Base-by-base conservation (phyloP, 768 basidiomycete species). In the Agaricus sinodeliciosus region DNA sequence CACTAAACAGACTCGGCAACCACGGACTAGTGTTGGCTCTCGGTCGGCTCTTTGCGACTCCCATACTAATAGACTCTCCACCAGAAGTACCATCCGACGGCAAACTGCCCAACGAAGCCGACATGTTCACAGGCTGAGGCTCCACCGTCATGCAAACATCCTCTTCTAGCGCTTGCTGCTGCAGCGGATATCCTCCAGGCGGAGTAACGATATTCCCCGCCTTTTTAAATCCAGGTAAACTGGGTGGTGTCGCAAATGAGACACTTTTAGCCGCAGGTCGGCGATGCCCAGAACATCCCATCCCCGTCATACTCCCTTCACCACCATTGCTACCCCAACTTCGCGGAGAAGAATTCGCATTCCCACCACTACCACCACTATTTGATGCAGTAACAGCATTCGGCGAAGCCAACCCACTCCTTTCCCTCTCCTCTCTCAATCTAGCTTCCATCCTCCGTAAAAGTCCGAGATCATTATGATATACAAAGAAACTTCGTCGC, bases 401-500 rank as follows among this genome's bases (percentile, higher is more conserved):
- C 7, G 27, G 11, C 27, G 26, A 45, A 46, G 51, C 28, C 22
- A 45, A 16, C 9, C 43, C 44, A 40, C 27, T 46, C 22, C 70
- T 53, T 54, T 72, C 72, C 49, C 67, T 63, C 56, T 75, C 76
- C 55, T 76, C 78, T 49, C 59, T 65, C 51, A 73, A 55, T 51
- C 73, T 62, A 18, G 59, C 70, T 68, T 95, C 94, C 42, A 94
- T 78, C 40, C 80, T 74, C 57, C 80, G 74, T 60, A 96, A 69
- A 26, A 94, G 64, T 3, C 79, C 79, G 51, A 94, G 67, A 67
- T 98, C 95, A 45, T 72, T 72, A 52, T 83, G 82, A 67, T 96
- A 96, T 48, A 97, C 90, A 59, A 95, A 98, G 72, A 98, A 98
- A 57, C 84, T 87, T 48, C 95, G 70, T 48, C 78, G 73, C 64